Base-by-base conservation (phyloP, 2,329 filamentous ascomycete species). In the Phoma sp. region DNA sequence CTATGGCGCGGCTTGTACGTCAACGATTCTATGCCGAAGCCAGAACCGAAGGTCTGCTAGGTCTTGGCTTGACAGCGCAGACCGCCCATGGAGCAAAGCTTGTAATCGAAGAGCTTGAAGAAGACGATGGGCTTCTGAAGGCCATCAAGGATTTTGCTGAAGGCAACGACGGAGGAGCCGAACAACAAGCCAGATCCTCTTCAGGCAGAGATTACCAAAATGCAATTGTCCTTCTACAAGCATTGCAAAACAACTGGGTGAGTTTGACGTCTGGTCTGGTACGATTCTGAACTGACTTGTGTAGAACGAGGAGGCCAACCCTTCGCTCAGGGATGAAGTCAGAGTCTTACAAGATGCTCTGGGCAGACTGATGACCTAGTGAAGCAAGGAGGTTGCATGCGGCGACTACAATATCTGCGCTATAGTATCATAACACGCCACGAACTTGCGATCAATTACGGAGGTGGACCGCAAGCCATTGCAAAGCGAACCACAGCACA, bases 11-110 rank as follows among this genome's bases (percentile, higher is more conserved):
- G n/a, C 65, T 75, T 9, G 61, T 72, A 9, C 68, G 67, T 1
- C 72, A 75, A 48, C 64, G 71, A 4, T 72, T 74, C 59, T 74
- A 68, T 33, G 65, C 69, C 1, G 71, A 73, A 38, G 71, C 71
- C 4, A 65, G 70, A 47, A 70, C 71, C 0, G 72, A 75, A 59
- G 72, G 71, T 0, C 50, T 74, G 10, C 52, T 75, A 1, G 72
- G 72, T 4, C 60, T 75, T 7, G 72, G 71, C 4, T 49, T 75
- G 11, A 65, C 74, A 55, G 70, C 68, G 8, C 71, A 73, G 42
- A 62, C 62, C 7, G 42, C 59, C 0, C 61, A 69, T 33, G 72
- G 72, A 7, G 68, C 70, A 1, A 55, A 60, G 29, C 56, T 58
- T 10, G 63, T 75, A 1, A 54, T 72, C 2, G 57, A 65, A 25